phyloP scores from a whole-genome alignment of 306 rosid genomes.

The Prunus kanzakura region DNA sequence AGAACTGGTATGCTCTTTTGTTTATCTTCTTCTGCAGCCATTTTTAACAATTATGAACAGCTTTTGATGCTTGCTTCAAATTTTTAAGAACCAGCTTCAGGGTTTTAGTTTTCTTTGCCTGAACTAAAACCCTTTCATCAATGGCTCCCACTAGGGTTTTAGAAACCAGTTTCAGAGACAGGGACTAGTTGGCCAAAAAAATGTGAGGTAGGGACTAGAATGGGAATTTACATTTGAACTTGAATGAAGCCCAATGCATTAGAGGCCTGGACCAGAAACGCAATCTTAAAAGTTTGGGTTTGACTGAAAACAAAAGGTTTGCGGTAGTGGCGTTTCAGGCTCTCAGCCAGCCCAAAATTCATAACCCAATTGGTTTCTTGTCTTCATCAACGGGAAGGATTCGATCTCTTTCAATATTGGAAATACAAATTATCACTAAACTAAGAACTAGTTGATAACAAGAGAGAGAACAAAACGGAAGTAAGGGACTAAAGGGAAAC shows the following conservation, averaged over 20 bases:
- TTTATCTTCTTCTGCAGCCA: conserved; percentile 40
- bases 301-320: no score
- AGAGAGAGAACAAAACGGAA: no score
- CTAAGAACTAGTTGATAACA: no score
- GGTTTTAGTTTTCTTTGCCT: not conserved
- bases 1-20: conserved; percentile 48
- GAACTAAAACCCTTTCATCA: not conserved
- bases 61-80: not conserved
- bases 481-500: no score
- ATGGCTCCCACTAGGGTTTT: conserved; percentile 15
- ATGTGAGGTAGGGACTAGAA: not conserved
- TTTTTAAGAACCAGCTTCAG: not conserved
- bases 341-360: no score
- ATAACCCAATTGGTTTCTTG: no score
- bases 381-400: no score
- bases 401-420: no score
- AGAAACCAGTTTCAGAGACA: not conserved
- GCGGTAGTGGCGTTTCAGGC: no score
- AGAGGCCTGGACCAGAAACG: no score
- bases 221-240: not conserved
- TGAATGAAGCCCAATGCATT: not conserved
- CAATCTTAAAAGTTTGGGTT: no score
- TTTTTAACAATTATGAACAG: conserved; percentile 6
- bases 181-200: not conserved
- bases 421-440: no score